Conservation (phyloP, 106 monocot species). For the Phalaenopsis equestris region DNA sequence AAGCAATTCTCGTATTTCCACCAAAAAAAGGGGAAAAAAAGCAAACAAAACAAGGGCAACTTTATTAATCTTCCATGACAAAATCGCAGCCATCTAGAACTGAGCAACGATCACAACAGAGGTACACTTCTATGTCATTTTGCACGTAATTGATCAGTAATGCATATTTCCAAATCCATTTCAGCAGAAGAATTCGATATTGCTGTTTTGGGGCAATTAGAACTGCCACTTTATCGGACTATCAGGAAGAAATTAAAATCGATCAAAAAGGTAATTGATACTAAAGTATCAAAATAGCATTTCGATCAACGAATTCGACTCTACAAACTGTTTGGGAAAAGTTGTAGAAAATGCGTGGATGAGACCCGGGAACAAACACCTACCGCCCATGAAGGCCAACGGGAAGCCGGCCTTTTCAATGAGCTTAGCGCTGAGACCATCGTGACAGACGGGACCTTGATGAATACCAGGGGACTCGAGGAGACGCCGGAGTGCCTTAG, state of each 20-base stretch:
- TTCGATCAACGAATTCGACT: neutral
- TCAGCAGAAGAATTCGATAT: neutral
- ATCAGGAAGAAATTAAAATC: neutral
- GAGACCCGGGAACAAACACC: slow-evolving; percentile 33
- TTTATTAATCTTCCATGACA: neutral
- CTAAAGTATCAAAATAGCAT: neutral
- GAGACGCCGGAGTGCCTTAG: slow-evolving; percentile 54
- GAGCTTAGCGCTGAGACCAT: slow-evolving; percentile 85
- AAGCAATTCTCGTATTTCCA: neutral
- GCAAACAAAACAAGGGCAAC: neutral
- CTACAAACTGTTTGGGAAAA: neutral
- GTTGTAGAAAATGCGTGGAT: neutral
- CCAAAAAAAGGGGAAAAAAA: neutral
- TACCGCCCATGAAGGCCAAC: slow-evolving; percentile 85
- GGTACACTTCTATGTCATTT: neutral
- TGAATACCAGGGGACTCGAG: slow-evolving; percentile 73
- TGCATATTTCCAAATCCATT: neutral
- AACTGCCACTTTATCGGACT: neutral
- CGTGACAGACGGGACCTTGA: slow-evolving; percentile 88
- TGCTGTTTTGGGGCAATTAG: neutral
- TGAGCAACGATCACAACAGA: neutral
- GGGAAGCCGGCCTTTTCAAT: slow-evolving; percentile 72
- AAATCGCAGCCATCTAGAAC: neutral
- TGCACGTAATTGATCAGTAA: neutral
- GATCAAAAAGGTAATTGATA: slow-evolving; percentile 1